Evolutionary conservation across 2,329 filamentous ascomycete species (phyloP).

Genomic region (Trichoderma sp.): DNA sequence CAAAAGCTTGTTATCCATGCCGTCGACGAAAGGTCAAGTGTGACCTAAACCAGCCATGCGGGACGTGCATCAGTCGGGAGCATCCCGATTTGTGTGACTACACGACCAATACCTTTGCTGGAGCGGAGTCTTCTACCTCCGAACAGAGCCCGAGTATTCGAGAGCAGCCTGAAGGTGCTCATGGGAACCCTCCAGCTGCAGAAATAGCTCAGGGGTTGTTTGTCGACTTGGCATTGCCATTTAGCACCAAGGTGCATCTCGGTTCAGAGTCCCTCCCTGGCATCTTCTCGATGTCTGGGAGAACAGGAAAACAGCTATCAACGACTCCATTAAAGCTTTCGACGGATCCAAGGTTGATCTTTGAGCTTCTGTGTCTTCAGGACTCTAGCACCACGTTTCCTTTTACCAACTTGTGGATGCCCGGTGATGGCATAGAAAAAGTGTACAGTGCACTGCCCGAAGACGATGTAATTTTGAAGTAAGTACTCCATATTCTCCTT

Average conservation of each 20-base stretch:
- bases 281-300: background rate
- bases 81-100: constrained; percentile 13
- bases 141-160: background rate
- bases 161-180: background rate
- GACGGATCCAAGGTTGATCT: background rate
- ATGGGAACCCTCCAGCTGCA: background rate
- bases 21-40: constrained; percentile 11
- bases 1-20: constrained; percentile 8
- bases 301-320: background rate
- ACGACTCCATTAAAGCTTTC: background rate
- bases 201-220: background rate
- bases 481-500: background rate
- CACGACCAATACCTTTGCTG: constrained; percentile 11
- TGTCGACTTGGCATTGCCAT: background rate
- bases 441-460: constrained; percentile 4
- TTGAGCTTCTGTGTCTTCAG: background rate
- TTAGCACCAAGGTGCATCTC: background rate
- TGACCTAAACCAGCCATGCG: constrained; percentile 13
- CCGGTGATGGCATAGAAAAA: constrained; percentile 10
- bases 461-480: constrained; percentile 3
- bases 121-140: constrained; percentile 7
- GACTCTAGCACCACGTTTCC: constrained; percentile 8
- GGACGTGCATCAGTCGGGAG: constrained; percentile 11
- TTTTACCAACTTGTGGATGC: constrained; percentile 10
- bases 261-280: constrained; percentile 1